Base-by-base conservation (phyloP, 1,139 yeast genomes). In the Debaryomyces psychrophilus region DNA sequence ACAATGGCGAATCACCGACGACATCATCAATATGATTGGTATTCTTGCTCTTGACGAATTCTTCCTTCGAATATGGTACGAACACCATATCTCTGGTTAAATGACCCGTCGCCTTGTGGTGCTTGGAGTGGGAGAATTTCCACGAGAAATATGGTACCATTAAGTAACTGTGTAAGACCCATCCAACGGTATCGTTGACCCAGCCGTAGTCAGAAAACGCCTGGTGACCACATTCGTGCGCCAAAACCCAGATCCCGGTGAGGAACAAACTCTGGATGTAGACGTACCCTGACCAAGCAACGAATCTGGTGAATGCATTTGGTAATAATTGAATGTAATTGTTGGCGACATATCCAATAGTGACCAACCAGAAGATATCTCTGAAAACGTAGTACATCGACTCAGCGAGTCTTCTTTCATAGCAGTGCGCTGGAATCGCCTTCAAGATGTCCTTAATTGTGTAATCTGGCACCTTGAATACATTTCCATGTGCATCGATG, bases 221-320 rank as follows among this genome's bases (percentile, higher is more conserved):
- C 58, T 77, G 81, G 59, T 81, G 86, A 46, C 86, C 86, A 73
- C 86, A 81, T 61, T 81, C 86, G 59, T 81, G 86, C 37, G 85
- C 85, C 64, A 82, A 60, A 46, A 82, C 80, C 86, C 86, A 82
- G 37, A 81, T 53, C 42, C 87, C 86, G 31, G 82, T 78, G 8
- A 73, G 76, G 50, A 76, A 69, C 45, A 77, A 65, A 29, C 82
- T 81, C 50, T 71, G 67, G 46, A 65, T 58, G 56, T 68, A 67
- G 42, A 71, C 62, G 49, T 77, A 84, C 31, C 62, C 67, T 41
- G 74, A 58, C 92, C 95, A 88, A 44, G 80, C 77, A 7, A 68
- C 67, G 50, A 78, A 76, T 58, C 93, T 76, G 11, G 70, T 58
- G 8, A 60, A 53, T 41, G 64, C 58, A 53, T 66, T 68, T 27